Evolutionary conservation across 1,284 basidiomycete genomes (phyloP).

Genomic region (Mycena sp.): DNA sequence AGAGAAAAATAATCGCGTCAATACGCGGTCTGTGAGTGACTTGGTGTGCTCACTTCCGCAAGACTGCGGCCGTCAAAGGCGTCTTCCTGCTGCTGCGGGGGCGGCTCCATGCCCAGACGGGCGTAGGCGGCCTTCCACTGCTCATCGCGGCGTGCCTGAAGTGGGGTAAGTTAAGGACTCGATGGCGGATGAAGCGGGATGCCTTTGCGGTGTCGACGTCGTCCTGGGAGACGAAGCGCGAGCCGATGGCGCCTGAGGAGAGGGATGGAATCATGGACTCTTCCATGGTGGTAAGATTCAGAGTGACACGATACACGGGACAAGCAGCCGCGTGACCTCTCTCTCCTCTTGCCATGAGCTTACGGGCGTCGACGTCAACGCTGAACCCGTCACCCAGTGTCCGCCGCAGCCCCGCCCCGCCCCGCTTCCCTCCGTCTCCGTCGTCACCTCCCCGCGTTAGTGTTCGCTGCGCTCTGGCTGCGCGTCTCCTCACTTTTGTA

Average conservation of each 20-base stretch:
- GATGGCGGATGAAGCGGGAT: background rate
- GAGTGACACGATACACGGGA: no score
- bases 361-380: conserved; percentile 46
- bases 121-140: conserved; percentile 96
- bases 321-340: background rate
- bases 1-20: conserved; percentile 53
- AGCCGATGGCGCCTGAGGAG: conserved; percentile 72
- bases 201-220: conserved; percentile 82
- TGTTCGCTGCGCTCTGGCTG: conserved; percentile 31
- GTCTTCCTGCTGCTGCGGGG: conserved; percentile 78
- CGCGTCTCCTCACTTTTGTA: conserved; percentile 20
- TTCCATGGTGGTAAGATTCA: conserved; percentile 47
- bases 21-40: conserved; percentile 21
- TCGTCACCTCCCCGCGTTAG: conserved; percentile 79
- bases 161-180: background rate
- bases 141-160: conserved; percentile 70
- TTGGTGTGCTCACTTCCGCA: conserved; percentile 76
- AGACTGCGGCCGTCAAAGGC: conserved; percentile 88
- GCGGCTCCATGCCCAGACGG: conserved; percentile 88
- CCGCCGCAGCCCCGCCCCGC: conserved; percentile 47
- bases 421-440: no score
- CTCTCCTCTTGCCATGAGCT: conserved; percentile 1
- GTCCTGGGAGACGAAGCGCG: conserved; percentile 81
- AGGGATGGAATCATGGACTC: conserved; percentile 71
- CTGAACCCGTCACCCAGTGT: conserved; percentile 53